Base-by-base conservation (phyloP, 164 flowering plant genomes). In the Houttuynia cordata region DNA sequence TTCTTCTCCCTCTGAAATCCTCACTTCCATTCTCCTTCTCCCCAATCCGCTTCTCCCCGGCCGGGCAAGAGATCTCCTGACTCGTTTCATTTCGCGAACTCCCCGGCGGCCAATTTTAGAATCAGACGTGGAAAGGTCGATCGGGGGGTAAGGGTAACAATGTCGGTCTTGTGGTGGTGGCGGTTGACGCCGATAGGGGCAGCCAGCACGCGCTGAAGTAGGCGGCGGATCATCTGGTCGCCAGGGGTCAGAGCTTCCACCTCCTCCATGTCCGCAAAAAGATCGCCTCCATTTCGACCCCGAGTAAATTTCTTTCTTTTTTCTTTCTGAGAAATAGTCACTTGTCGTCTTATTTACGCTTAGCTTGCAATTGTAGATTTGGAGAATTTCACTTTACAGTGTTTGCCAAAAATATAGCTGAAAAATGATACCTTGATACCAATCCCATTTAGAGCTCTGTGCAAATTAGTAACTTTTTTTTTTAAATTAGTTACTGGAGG, bases 141-240 rank as follows among this genome's bases (percentile, higher is more conserved):
- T 45, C 49, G 14, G 14, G 12, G 49, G 49, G 49, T 9, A 56
- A 30, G 22, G 47, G 14, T n/a, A 47, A 57, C 21, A 53, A 18
- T 15, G 53, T 40, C 17, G 39, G 49, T 12, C 56, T 74, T 67
- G 74, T 79, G 54, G 85, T 76, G 1, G 82, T 83, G 60, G 85
- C 81, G 2, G 71, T 83, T 21, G 81, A 74, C 70, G 74, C 56
- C 23, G 83, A 77, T 54, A 79, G 68, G 62, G 62, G 62, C 58
- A 83, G 87, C 73, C 85, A 80, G 52, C 59, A 65, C 24, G 87
- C 85, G 0, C 62, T 83, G n/a, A 82, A 79, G 70, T 82, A 81
- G 87, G 83, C 83, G 0, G 62, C 73, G 4, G 84, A 82, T 53
- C 59, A 75, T 63, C 64, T 82, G 14, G 51, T 77, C 42, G 25